Conservation (phyloP, 805 yeast genomes). For the Yarrowia alimentaria region DNA sequence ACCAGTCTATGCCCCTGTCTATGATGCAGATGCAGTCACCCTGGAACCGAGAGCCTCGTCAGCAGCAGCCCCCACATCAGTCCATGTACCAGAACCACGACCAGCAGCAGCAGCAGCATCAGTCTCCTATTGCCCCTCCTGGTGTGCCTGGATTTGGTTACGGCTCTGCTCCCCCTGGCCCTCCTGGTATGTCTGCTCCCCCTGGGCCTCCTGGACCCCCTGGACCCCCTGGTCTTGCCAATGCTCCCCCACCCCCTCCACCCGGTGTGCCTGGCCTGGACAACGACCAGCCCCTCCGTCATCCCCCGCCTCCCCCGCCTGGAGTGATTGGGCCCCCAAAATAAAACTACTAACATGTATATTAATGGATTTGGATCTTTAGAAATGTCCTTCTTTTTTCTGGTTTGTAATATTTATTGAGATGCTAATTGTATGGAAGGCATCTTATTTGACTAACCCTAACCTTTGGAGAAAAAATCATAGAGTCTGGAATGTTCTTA, state of each 20-base stretch:
- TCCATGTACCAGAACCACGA: slow-evolving; percentile 1
- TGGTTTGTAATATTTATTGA: not conserved
- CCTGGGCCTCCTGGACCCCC: slow-evolving; percentile 36
- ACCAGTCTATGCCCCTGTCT: slow-evolving; percentile 17
- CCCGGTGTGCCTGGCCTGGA: slow-evolving; percentile 30
- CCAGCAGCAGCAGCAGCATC: no score
- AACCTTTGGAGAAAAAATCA: no score
- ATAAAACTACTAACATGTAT: slow-evolving; percentile 27
- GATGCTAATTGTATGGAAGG: not conserved
- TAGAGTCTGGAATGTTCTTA: no score
- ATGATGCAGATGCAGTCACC: no score
- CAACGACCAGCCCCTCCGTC: slow-evolving; percentile 22
- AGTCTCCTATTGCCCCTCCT: slow-evolving; percentile 35
- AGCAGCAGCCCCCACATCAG: slow-evolving; percentile 21
- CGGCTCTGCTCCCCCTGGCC: slow-evolving; percentile 37
- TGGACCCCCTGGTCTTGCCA: slow-evolving; percentile 29
- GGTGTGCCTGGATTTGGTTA: slow-evolving; percentile 36
- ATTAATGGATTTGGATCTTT: slow-evolving; percentile 27
- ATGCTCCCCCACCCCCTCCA: slow-evolving; percentile 30
- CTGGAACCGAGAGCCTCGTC: slow-evolving; percentile 28
- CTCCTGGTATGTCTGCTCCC: slow-evolving; percentile 31
- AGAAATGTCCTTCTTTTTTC: slow-evolving; percentile 10
- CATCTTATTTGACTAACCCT: no score
- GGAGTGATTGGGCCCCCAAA: slow-evolving; percentile 28
- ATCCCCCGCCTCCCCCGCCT: slow-evolving; percentile 28